Conservation (phyloP, 305 asterid genomes). For the Plantago rigida region DNA sequence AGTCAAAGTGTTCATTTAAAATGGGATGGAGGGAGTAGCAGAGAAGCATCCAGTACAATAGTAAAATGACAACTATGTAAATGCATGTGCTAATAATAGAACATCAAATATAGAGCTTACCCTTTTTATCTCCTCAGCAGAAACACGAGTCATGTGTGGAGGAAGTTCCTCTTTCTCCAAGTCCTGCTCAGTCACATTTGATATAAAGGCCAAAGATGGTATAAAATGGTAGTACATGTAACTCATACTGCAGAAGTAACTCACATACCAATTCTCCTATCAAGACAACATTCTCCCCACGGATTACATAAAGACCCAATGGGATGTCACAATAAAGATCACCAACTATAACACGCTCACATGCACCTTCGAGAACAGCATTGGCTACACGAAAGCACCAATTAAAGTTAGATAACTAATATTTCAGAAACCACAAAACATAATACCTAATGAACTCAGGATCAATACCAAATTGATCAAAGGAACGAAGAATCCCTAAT, state of each 20-base stretch:
- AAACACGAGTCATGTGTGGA: constrained; percentile 69
- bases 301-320: constrained; percentile 69
- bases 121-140: constrained; percentile 66
- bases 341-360: constrained; percentile 82
- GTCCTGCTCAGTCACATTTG: constrained; percentile 36
- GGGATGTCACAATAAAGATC: constrained; percentile 71
- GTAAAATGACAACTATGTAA: background rate
- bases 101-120: constrained; percentile 33
- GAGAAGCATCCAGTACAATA: too few species aligned
- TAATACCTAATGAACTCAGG: constrained; percentile 12
- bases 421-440: background rate
- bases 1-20: too few species aligned
- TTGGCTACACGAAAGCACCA: constrained; percentile 43
- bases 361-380: constrained; percentile 89
- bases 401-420: constrained; percentile 19
- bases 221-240: background rate
- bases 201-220: constrained; percentile 12
- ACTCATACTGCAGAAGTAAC: constrained; percentile 4
- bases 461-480: constrained; percentile 83
- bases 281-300: constrained; percentile 82
- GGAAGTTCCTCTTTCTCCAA: constrained; percentile 83
- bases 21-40: too few species aligned
- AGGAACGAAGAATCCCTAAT: constrained; percentile 83
- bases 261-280: constrained; percentile 85
- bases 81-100: background rate